Evolutionary conservation across 495 filamentous ascomycete genomes (phyloP).

Genomic region (Aspergillus ostianus): DNA sequence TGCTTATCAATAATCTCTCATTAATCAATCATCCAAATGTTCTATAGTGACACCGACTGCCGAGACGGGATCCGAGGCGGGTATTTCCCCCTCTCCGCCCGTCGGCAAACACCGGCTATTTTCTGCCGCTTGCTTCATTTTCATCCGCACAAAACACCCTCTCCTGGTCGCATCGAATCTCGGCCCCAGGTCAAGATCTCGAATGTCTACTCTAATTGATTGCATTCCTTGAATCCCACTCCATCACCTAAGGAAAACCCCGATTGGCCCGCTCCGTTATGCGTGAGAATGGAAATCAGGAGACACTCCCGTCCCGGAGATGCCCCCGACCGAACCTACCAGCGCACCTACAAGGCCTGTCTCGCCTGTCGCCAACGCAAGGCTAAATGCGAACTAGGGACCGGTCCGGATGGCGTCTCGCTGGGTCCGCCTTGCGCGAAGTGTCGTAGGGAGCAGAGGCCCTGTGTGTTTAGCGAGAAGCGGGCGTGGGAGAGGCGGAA

Average conservation of each 20-base stretch:
- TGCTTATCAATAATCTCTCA: no score
- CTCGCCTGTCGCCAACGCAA: conserved; percentile 48
- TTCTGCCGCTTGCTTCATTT: conserved; percentile 15
- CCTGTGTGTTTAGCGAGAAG: conserved; percentile 91
- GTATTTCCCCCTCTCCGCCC: background rate
- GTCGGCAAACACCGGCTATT: background rate
- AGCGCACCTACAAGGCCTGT: conserved; percentile 52
- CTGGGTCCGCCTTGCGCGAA: conserved; percentile 90
- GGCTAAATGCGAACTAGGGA: conserved; percentile 46
- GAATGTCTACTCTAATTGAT: background rate
- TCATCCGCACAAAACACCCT: background rate
- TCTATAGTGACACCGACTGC: no score
- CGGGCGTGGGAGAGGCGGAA: conserved; percentile 47
- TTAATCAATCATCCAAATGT: no score
- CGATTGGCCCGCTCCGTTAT: conserved; percentile 21
- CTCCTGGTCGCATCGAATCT: conserved; percentile 14
- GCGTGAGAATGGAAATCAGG: conserved; percentile 37
- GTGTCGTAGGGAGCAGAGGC: conserved; percentile 84
- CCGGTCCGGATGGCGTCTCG: conserved; percentile 72
- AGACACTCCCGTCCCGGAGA: conserved; percentile 30
- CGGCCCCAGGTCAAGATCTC: conserved; percentile 14
- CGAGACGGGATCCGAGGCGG: no score
- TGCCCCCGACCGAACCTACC: conserved; percentile 37
- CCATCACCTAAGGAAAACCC: background rate
- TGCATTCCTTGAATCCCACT: background rate